Conservation (phyloP, 768 basidiomycete genomes). For the Xerocomus brunneocitrinus region DNA sequence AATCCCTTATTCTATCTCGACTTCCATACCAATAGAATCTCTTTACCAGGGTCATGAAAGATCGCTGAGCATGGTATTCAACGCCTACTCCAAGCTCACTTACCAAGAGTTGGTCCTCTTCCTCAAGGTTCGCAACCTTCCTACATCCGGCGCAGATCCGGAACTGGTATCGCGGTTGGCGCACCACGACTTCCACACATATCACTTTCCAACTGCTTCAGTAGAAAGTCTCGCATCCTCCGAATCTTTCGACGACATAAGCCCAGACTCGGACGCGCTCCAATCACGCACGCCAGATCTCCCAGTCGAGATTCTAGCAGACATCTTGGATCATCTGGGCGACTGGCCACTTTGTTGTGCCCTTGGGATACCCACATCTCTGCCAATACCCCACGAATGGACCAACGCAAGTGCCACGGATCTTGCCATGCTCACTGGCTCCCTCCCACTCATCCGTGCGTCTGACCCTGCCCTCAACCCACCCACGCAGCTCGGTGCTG, state of each 20-base stretch:
- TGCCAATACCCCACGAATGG: constrained; percentile 69
- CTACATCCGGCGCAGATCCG: constrained; percentile 53
- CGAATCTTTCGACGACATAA: constrained; percentile 15
- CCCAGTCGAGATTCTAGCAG: constrained; percentile 70
- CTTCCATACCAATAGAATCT: constrained; percentile 19
- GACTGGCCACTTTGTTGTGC: constrained; percentile 84
- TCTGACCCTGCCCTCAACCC: constrained; percentile 50
- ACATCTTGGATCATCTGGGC: constrained; percentile 72
- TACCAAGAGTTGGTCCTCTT: constrained; percentile 71
- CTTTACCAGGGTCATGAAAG: constrained; percentile 22
- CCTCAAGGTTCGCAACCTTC: constrained; percentile 67
- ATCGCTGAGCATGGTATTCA: constrained; percentile 45
- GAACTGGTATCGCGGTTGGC: constrained; percentile 71
- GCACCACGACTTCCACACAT: constrained; percentile 70
- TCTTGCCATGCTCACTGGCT: constrained; percentile 64
- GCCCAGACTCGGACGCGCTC: constrained; percentile 25
- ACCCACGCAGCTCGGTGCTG: constrained; percentile 68
- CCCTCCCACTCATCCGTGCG: constrained; percentile 55
- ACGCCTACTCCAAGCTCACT: constrained; percentile 65
- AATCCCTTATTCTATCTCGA: neutral
- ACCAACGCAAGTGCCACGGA: constrained; percentile 63
- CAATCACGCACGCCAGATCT: constrained; percentile 51
- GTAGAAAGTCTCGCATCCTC: constrained; percentile 28
- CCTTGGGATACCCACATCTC: constrained; percentile 66
- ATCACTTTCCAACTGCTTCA: constrained; percentile 46